Evolutionary conservation across 148 eudicot genomes (phyloP), one percentile per base, ranked within the genome.

Genomic region (Nepenthes gracilis): DNA sequence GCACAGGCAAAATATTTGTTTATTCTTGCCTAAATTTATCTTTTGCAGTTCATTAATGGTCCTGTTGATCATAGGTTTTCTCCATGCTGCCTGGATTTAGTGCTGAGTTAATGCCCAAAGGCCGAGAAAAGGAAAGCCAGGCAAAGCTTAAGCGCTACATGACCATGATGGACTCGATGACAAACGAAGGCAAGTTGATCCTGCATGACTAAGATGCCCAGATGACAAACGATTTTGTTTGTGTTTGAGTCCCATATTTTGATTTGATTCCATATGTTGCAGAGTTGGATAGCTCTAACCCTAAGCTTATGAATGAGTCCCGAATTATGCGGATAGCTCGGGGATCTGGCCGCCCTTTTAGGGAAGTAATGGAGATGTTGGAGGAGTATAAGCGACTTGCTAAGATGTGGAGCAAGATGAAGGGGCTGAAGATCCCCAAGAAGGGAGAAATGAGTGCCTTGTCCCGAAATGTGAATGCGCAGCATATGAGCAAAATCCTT

Each of bases 161-260:
- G 98, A 86, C 96, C 3, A 93, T 93, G 85, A 93, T 93, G 98
- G 96, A 92, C 66, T 92, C 98, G 47, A 92, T 92, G 98, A 88
- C 98, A 55, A 71, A 92, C 59, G 96, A 88, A 79, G 98, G 96
- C 67, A 57, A 77, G 78, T 69, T 23, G 9, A 57, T 23, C 50
- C n/a, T 52, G 32, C 55, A 52, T 52, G 1, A 1, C 2, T 10
- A n/a, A 12, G 23, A 5, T 12, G 14, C 32, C n/a, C 2, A n/a
- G 32, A 52, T 12, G 6, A n/a, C 2, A 11, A 52, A 10, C 23
- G 8, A 52, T 52, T 52, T 52, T 12, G 23, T 52, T 52, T 1
- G 2, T 11, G 6, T 52, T 23, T 52, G 6, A 13, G 23, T 50
- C n/a, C 33, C 37, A 33, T 6, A 23, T 14, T 60, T 45, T 43